Evolutionary conservation across 139 green algal genomes (phyloP).

Genomic region (Haematococcus sp.): DNA sequence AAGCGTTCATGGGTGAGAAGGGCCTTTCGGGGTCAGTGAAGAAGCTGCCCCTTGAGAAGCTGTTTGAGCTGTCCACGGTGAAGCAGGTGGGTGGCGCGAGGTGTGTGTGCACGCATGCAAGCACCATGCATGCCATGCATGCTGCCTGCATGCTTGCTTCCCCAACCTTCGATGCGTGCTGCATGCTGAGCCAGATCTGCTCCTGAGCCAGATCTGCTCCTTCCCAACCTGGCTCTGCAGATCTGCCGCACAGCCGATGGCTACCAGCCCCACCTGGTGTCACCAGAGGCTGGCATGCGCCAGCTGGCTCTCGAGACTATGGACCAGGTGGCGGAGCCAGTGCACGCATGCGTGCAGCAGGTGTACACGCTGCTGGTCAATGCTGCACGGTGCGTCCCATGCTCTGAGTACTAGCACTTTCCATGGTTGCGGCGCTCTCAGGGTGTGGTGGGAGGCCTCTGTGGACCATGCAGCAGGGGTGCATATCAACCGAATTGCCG

Average conservation of each 20-base stretch:
- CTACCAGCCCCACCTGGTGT: slow-evolving; percentile 85
- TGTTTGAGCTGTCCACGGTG: slow-evolving; percentile 76
- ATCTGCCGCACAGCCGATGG: slow-evolving; percentile 78
- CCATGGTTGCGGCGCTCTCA: too few species aligned
- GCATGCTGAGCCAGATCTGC: too few species aligned
- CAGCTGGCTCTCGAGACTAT: slow-evolving; percentile 71
- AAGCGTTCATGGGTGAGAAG: slow-evolving; percentile 57
- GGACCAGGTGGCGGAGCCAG: slow-evolving; percentile 51
- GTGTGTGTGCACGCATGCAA: neutral
- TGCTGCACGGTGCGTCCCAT: slow-evolving; percentile 36
- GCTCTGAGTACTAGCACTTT: neutral
- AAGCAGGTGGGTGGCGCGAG: slow-evolving; percentile 56
- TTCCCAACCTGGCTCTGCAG: slow-evolving; percentile 39
- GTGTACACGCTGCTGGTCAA: slow-evolving; percentile 67
- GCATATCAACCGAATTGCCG: too few species aligned
- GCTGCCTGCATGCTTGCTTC: too few species aligned
- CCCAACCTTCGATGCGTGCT: too few species aligned
- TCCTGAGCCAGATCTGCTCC: neutral
- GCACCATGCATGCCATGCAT: too few species aligned
- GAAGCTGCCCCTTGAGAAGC: slow-evolving; percentile 74
- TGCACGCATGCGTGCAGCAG: slow-evolving; percentile 59
- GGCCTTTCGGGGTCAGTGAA: slow-evolving; percentile 59
- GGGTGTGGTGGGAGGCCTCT: too few species aligned
- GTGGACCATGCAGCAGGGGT: too few species aligned
- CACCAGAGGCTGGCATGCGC: slow-evolving; percentile 80